These are phyloP conservation scores for Rostrohypoxylon terebratum DNA, from an alignment of 495 filamentous ascomycete genomes.

Conservation along the genomic window DNA sequence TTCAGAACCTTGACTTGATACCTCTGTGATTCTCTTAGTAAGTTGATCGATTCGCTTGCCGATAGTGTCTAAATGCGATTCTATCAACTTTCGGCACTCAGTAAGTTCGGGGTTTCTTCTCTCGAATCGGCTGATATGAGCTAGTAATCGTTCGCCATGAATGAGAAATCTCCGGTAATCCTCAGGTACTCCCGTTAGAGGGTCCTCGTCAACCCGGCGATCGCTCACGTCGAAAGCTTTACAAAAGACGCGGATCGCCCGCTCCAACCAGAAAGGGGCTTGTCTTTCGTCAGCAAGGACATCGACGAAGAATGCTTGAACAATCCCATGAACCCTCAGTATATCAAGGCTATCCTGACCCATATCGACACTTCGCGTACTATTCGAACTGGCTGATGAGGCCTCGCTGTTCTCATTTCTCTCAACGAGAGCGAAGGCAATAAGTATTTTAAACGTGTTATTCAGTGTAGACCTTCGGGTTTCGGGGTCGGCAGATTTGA, in stretches of 20 bases:
- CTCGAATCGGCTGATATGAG: constrained; percentile 60
- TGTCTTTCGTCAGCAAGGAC: constrained; percentile 69
- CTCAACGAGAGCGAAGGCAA: constrained; percentile 77
- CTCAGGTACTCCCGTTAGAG: constrained; percentile 70
- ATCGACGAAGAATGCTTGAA: constrained; percentile 83
- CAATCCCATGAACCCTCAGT: constrained; percentile 79
- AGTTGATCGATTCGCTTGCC: constrained; percentile 68
- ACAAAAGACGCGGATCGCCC: constrained; percentile 70
- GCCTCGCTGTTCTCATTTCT: constrained; percentile 65
- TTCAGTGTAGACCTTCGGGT: constrained; percentile 63
- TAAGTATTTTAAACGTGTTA: constrained; percentile 74
- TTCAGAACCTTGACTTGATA: constrained; percentile 53
- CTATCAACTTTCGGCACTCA: constrained; percentile 59
- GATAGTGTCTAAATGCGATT: constrained; percentile 63
- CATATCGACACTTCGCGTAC: constrained; percentile 56
- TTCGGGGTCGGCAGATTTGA: constrained; percentile 67
- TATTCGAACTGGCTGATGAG: constrained; percentile 55
- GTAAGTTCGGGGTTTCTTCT: constrained; percentile 54
- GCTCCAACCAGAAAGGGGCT: constrained; percentile 71
- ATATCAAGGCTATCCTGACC: constrained; percentile 71
- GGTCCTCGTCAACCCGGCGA: constrained; percentile 65
- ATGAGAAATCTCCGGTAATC: constrained; percentile 78
- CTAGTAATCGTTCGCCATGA: constrained; percentile 69
- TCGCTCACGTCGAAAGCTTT: constrained; percentile 72
- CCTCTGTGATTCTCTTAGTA: constrained; percentile 62